These are phyloP conservation scores for Nyssa sinensis DNA, from an alignment of 148 eudicot species.

Conservation along the genomic window DNA sequence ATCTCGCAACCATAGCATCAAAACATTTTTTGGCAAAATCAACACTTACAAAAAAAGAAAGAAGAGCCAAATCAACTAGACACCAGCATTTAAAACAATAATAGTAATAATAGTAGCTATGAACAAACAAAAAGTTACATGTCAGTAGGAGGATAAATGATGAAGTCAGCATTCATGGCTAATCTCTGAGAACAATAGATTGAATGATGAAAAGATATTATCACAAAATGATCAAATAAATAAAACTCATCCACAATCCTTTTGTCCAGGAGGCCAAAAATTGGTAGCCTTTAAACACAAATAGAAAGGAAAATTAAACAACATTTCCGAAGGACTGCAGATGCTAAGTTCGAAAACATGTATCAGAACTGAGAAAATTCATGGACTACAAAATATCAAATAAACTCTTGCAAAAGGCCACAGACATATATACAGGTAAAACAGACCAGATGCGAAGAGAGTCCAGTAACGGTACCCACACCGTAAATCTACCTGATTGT, in stretches of 20 bases:
- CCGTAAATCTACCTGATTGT: constrained; percentile 38
- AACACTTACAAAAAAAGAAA: too few species aligned
- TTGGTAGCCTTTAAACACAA: constrained; percentile 18
- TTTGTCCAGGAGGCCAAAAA: constrained; percentile 10
- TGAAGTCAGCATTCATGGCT: neutral
- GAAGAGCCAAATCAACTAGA: neutral
- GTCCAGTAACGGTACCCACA: neutral
- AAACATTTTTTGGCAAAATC: too few species aligned
- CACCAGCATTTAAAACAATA: neutral
- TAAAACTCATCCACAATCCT: neutral
- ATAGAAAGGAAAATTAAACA: constrained; percentile 14
- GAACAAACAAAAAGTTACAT: neutral
- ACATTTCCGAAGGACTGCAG: constrained; percentile 4
- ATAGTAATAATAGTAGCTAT: too few species aligned
- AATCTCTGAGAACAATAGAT: constrained; percentile 4
- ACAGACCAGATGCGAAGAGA: constrained; percentile 23
- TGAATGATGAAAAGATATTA: constrained; percentile 1
- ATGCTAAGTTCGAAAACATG: constrained; percentile 16
- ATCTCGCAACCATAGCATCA: neutral
- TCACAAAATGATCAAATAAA: constrained; percentile 11
- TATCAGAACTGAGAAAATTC: constrained; percentile 16
- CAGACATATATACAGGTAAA: constrained; percentile 37
- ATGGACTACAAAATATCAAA: constrained; percentile 22
- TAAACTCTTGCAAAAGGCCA: constrained; percentile 21
- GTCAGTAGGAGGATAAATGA: neutral